These are phyloP conservation scores for Barbarea vulgaris DNA, from an alignment of 345 rosid species.

Conservation along the genomic window DNA sequence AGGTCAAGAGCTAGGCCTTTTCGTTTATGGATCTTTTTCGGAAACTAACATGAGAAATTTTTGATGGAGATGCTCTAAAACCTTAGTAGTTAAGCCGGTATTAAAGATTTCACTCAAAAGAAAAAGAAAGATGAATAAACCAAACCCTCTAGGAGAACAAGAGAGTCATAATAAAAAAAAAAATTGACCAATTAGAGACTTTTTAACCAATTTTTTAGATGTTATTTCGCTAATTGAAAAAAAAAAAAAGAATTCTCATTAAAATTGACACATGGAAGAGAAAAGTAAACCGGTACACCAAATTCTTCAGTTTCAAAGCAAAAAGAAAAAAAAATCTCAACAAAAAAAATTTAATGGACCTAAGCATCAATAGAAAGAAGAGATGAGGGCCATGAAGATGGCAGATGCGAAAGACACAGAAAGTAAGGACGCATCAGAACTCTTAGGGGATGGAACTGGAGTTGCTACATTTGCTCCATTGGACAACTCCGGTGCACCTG, in stretches of 20 bases:
- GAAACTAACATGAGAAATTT: no score
- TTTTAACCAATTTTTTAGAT: no score
- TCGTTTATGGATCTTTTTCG: no score
- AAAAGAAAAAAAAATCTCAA: neutral
- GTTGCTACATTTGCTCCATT: slow-evolving; percentile 1
- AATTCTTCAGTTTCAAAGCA: neutral
- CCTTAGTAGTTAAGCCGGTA: no score
- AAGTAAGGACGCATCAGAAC: slow-evolving; percentile 29
- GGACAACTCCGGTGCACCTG: slow-evolving; percentile 26
- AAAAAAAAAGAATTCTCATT: neutral
- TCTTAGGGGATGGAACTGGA: slow-evolving; percentile 18
- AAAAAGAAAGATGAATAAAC: no score
- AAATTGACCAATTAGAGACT: no score
- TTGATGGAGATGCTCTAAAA: no score
- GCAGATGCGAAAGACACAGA: slow-evolving; percentile 7
- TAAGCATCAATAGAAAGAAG: slow-evolving; percentile 28
- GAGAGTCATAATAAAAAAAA: no score
- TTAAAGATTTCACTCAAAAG: no score
- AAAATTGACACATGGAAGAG: slow-evolving; percentile 1
- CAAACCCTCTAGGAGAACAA: no score
- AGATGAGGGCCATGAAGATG: slow-evolving; percentile 19
- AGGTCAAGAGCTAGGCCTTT: no score
- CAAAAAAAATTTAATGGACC: neutral
- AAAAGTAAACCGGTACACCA: neutral
- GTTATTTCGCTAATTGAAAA: no score